Conservation (phyloP, 148 eudicot species). For the Fagopyrum esculentum region DNA sequence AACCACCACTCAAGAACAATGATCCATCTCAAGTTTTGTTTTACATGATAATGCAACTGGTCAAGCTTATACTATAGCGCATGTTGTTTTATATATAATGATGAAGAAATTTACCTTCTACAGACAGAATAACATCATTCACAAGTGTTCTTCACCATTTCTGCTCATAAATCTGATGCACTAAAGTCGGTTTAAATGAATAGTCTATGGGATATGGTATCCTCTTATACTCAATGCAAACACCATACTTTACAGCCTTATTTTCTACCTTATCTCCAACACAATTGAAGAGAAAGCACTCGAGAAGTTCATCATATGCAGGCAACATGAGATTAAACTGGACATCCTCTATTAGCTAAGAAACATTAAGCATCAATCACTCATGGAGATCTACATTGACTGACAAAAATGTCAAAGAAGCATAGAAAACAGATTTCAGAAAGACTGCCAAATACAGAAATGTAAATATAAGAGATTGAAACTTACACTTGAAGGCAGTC, state of each 20-base stretch:
- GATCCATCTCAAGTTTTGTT: not conserved
- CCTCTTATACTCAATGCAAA: not conserved
- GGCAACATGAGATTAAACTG: not conserved
- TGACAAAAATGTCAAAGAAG: not conserved
- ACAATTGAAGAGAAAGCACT: not conserved
- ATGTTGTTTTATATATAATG: not conserved
- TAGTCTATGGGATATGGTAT: not conserved
- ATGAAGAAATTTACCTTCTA: not conserved
- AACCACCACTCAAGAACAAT: not conserved
- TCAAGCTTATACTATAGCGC: not conserved
- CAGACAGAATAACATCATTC: slow-evolving; percentile 1
- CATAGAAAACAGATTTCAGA: not conserved
- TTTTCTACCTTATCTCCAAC: not conserved
- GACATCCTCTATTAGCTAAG: not conserved
- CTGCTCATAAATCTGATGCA: not conserved
- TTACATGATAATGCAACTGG: not conserved
- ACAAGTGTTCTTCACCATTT: not conserved
- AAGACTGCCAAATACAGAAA: not conserved
- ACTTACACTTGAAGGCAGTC: slow-evolving; percentile 87
- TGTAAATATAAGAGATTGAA: not conserved
- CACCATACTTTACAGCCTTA: not conserved
- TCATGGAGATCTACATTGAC: not conserved
- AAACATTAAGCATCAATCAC: not conserved
- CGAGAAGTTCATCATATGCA: not conserved
- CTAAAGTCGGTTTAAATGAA: not conserved